phyloP scores from a whole-genome alignment of 768 basidiomycete species.

The Hebeloma cylindrosporum region DNA sequence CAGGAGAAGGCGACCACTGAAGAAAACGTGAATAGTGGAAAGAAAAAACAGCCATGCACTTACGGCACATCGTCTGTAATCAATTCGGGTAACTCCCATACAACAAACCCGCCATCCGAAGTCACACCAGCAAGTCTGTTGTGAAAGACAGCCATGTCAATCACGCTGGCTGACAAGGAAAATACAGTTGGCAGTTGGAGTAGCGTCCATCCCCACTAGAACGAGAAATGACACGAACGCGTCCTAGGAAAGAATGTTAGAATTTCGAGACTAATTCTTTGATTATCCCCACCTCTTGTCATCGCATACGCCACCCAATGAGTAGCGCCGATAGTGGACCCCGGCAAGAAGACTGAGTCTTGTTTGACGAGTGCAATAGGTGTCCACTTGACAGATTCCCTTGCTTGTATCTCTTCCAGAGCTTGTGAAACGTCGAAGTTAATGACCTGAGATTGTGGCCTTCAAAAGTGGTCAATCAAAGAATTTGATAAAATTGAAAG shows the following conservation, averaged over 20 bases:
- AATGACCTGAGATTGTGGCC: slow-evolving; percentile 65
- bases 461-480: slow-evolving; percentile 26
- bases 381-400: slow-evolving; percentile 82
- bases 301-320: slow-evolving; percentile 94
- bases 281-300: slow-evolving; percentile 60
- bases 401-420: slow-evolving; percentile 74
- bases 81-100: slow-evolving; percentile 82
- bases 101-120: slow-evolving; percentile 85
- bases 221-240: slow-evolving; percentile 85
- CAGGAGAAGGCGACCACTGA: slow-evolving; percentile 64
- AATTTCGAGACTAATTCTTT: not conserved
- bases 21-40: slow-evolving; percentile 1
- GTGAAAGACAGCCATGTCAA: slow-evolving; percentile 83
- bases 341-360: slow-evolving; percentile 79
- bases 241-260: slow-evolving; percentile 42
- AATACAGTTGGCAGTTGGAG: slow-evolving; percentile 73
- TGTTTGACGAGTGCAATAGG: slow-evolving; percentile 88
- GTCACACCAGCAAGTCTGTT: slow-evolving; percentile 85
- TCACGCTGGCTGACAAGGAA: slow-evolving; percentile 60
- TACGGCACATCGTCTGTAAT: slow-evolving; percentile 88
- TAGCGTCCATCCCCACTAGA: slow-evolving; percentile 84
- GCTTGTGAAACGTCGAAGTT: slow-evolving; percentile 74
- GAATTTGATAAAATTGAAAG: not conserved
- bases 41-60: slow-evolving; percentile 30
- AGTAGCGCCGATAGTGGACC: slow-evolving; percentile 86